phyloP scores from a whole-genome alignment of 768 basidiomycete genomes.

The Boletus sp. region DNA sequence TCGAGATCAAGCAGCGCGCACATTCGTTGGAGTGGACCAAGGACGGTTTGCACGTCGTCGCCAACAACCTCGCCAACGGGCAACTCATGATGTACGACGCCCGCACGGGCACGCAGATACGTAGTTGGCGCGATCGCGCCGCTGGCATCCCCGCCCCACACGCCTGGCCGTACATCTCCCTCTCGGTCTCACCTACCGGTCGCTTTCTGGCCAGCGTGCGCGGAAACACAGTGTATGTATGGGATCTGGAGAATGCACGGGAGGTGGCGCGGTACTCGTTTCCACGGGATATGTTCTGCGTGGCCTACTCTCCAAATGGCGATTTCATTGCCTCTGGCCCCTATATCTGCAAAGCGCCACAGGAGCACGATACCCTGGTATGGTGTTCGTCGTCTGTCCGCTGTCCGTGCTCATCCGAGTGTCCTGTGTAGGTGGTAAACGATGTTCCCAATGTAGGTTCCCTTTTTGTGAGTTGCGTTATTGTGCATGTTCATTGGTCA shows the following conservation, averaged over 20 bases:
- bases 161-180: conserved; percentile 23
- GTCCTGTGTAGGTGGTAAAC: conserved; percentile 1
- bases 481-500: neutral
- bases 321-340: conserved; percentile 15
- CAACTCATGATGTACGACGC: conserved; percentile 25
- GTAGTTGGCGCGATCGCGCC: conserved; percentile 17
- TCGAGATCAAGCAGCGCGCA: conserved; percentile 26
- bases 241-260: conserved; percentile 12
- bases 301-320: conserved; percentile 22
- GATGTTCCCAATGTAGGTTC: conserved; percentile 7
- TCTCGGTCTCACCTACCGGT: conserved; percentile 21
- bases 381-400: neutral
- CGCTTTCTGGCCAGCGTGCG: conserved; percentile 20
- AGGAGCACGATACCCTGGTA: conserved; percentile 6
- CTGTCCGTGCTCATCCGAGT: neutral
- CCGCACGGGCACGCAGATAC: conserved; percentile 15
- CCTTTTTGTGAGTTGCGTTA: neutral
- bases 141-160: neutral
- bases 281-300: conserved; percentile 23
- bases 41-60: conserved; percentile 17
- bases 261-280: conserved; percentile 21
- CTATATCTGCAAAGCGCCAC: conserved; percentile 17
- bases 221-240: conserved; percentile 14
- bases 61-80: conserved; percentile 23
- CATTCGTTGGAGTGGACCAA: conserved; percentile 26